Evolutionary conservation across 768 basidiomycete genomes (phyloP).

Genomic region (Tricholoma matsutake): DNA sequence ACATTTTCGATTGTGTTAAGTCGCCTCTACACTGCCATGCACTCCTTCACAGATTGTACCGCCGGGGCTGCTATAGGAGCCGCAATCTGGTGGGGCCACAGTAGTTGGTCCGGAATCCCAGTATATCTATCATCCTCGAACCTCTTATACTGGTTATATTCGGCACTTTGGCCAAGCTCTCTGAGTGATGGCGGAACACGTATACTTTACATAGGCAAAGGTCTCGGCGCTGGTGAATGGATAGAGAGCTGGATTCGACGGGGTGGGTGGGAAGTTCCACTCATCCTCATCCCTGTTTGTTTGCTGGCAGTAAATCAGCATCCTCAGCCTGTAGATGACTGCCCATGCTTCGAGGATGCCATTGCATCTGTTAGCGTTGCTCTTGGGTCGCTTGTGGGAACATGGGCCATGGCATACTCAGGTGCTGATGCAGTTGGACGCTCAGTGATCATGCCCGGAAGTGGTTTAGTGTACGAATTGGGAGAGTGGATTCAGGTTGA

Average conservation of each 20-base stretch:
- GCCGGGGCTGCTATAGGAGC: slow-evolving; percentile 65
- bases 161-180: slow-evolving; percentile 22
- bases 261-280: slow-evolving; percentile 55
- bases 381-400: slow-evolving; percentile 64
- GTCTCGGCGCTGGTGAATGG: slow-evolving; percentile 34
- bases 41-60: slow-evolving; percentile 74
- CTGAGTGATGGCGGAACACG: slow-evolving; percentile 13
- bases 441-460: slow-evolving; percentile 53
- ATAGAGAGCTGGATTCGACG: slow-evolving; percentile 33
- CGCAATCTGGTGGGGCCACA: slow-evolving; percentile 62
- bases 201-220: slow-evolving; percentile 34
- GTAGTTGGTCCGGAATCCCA: slow-evolving; percentile 40
- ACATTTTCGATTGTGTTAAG: slow-evolving; percentile 73
- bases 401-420: slow-evolving; percentile 56
- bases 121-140: slow-evolving; percentile 28
- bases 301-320: slow-evolving; percentile 82
- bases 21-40: slow-evolving; percentile 85
- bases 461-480: slow-evolving; percentile 38
- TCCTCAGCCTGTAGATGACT: slow-evolving; percentile 93
- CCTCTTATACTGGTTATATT: slow-evolving; percentile 24
- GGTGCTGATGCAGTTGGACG: slow-evolving; percentile 32
- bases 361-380: slow-evolving; percentile 89
- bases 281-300: slow-evolving; percentile 57
- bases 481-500: slow-evolving; percentile 34
- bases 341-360: slow-evolving; percentile 97